Evolutionary conservation across 148 eudicot genomes (phyloP).

Genomic region (Euryodendron excelsum): DNA sequence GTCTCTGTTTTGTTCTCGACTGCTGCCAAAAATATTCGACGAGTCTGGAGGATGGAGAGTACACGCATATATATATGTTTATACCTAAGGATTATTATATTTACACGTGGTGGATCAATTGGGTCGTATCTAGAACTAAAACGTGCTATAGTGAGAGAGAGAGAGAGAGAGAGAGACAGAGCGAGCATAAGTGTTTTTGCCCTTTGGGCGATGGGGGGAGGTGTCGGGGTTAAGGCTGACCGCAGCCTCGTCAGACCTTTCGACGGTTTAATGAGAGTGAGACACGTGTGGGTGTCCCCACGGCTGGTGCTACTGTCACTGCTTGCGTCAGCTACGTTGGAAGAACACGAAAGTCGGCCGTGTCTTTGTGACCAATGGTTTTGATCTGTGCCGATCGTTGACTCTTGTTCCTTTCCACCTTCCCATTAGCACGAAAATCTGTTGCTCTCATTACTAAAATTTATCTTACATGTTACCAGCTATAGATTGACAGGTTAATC

Average conservation of each 20-base stretch:
- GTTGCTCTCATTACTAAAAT: background rate
- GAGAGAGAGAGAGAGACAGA: background rate
- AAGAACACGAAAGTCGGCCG: background rate
- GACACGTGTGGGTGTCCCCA: constrained; percentile 1
- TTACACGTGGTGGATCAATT: constrained; percentile 15
- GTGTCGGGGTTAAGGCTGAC: background rate
- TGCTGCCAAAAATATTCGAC: background rate
- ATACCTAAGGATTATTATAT: background rate
- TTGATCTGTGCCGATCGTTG: background rate
- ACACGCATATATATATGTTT: background rate
- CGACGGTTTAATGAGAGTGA: background rate
- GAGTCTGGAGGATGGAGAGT: background rate
- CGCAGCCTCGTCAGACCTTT: background rate
- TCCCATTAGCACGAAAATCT: background rate
- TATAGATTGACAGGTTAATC: background rate
- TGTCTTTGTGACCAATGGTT: constrained; percentile 9
- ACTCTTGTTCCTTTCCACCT: background rate
- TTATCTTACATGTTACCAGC: background rate
- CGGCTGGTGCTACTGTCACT: constrained; percentile 3
- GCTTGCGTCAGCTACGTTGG: constrained; percentile 22
- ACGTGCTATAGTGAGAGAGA: background rate
- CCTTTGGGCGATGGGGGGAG: background rate
- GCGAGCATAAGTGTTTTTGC: too few relatives aligned
- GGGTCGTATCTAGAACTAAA: background rate
- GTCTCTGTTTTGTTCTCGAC: background rate